These are phyloP conservation scores for Tuber indicum DNA, from an alignment of 495 filamentous ascomycete species.

Conservation along the genomic window DNA sequence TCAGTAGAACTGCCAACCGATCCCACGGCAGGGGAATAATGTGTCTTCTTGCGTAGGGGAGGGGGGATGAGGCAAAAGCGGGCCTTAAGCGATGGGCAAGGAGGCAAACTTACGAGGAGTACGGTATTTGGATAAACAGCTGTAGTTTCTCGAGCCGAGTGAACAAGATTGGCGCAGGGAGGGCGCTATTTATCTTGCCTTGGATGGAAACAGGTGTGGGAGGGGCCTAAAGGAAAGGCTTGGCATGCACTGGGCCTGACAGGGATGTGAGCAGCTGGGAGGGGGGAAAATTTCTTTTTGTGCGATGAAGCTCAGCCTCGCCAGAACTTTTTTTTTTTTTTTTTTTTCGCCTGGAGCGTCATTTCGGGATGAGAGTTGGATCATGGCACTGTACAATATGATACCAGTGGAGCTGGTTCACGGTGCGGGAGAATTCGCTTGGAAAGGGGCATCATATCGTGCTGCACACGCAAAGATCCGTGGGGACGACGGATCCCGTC, in stretches of 20 bases:
- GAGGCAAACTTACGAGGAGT: no score
- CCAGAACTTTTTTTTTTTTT: background rate
- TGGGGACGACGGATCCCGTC: no score
- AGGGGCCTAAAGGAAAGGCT: background rate
- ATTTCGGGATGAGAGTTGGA: no score
- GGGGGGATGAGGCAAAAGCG: background rate
- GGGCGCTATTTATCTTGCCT: background rate
- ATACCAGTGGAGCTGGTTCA: no score
- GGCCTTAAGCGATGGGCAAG: background rate
- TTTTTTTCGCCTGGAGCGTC: background rate
- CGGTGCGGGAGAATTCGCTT: no score
- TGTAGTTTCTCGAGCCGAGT: no score
- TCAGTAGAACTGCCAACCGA: no score
- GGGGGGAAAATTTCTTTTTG: background rate
- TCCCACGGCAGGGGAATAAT: no score
- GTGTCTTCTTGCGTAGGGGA: no score
- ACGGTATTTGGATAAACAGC: no score
- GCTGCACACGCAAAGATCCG: no score
- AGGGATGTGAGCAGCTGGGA: background rate
- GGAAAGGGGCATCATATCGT: no score
- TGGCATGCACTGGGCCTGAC: background rate
- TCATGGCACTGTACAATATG: background rate
- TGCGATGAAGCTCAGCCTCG: background rate
- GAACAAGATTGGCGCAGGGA: background rate
- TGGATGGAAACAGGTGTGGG: background rate